Conservation (phyloP, 257 asterid genomes). For the Fraxinus cuspidata region DNA sequence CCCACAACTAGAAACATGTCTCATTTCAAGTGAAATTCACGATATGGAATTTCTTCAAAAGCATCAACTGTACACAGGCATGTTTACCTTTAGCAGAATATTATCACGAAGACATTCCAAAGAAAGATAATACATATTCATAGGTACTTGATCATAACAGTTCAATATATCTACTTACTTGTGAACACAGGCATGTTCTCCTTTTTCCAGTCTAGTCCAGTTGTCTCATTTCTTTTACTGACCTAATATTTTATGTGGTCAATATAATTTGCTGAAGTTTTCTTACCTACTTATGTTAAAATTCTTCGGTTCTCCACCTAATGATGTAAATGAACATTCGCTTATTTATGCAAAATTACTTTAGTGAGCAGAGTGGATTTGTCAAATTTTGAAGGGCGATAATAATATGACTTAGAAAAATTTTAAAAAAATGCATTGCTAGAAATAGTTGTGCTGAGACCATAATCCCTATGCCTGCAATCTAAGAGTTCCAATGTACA, state of each 20-base stretch:
- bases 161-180: not conserved
- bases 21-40: not conserved
- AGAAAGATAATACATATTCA: conserved; percentile 8
- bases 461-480: too few relatives aligned
- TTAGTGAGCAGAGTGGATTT: too few relatives aligned
- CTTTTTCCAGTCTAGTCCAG: conserved; percentile 7
- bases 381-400: too few relatives aligned
- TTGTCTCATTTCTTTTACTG: not conserved
- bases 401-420: too few relatives aligned
- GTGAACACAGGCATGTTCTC: conserved; percentile 11
- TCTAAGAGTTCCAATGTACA: too few relatives aligned
- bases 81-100: conserved; percentile 17
- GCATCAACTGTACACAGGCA: conserved; percentile 18
- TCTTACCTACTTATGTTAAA: too few relatives aligned
- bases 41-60: conserved; percentile 16
- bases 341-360: not conserved
- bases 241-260: not conserved
- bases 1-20: conserved; percentile 20
- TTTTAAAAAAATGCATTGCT: too few relatives aligned
- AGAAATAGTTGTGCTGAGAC: too few relatives aligned
- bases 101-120: conserved; percentile 21
- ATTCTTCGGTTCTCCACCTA: not conserved
- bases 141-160: conserved; percentile 3
- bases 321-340: not conserved
- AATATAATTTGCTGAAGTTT: not conserved